These are phyloP conservation scores for Alternaria incomplexa DNA, from an alignment of 2,329 filamentous ascomycete species.

Conservation along the genomic window DNA sequence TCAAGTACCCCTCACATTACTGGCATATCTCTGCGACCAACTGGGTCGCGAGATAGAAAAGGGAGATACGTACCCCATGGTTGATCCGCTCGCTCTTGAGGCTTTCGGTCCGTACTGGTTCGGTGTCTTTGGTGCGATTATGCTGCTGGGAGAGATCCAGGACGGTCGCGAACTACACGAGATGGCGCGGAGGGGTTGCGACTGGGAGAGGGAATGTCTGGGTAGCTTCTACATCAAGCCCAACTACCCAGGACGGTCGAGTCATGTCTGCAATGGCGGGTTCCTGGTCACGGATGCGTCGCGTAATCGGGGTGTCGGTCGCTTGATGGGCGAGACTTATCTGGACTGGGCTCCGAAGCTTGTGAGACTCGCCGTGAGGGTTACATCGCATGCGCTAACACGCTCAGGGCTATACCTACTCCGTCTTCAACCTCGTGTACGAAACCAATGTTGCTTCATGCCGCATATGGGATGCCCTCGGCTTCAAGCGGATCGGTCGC, in stretches of 20 bases:
- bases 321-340: slow-evolving; percentile 60
- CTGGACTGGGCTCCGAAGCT: slow-evolving; percentile 61
- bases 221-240: slow-evolving; percentile 95
- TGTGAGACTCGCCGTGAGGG: slow-evolving; percentile 30
- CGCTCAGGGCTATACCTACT: slow-evolving; percentile 79
- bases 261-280: slow-evolving; percentile 79
- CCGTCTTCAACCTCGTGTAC: slow-evolving; percentile 93
- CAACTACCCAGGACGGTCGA: slow-evolving; percentile 89
- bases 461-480: slow-evolving; percentile 88
- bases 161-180: slow-evolving; percentile 58
- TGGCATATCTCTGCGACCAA: slow-evolving; percentile 80
- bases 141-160: slow-evolving; percentile 77
- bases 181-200: slow-evolving; percentile 56
- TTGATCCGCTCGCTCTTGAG: slow-evolving; percentile 74
- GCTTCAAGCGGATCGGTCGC: slow-evolving; percentile 89
- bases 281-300: slow-evolving; percentile 57
- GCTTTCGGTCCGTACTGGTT: slow-evolving; percentile 88
- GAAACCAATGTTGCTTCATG: slow-evolving; percentile 91
- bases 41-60: slow-evolving; percentile 90
- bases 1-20: slow-evolving; percentile 76
- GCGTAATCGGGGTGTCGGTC: slow-evolving; percentile 57
- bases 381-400: slow-evolving; percentile 6
- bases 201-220: slow-evolving; percentile 82
- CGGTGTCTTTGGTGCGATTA: slow-evolving; percentile 85
- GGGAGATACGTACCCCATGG: slow-evolving; percentile 91